These are phyloP conservation scores for Talaromyces sp. DNA, from an alignment of 2,329 filamentous ascomycete genomes.

Conservation along the genomic window DNA sequence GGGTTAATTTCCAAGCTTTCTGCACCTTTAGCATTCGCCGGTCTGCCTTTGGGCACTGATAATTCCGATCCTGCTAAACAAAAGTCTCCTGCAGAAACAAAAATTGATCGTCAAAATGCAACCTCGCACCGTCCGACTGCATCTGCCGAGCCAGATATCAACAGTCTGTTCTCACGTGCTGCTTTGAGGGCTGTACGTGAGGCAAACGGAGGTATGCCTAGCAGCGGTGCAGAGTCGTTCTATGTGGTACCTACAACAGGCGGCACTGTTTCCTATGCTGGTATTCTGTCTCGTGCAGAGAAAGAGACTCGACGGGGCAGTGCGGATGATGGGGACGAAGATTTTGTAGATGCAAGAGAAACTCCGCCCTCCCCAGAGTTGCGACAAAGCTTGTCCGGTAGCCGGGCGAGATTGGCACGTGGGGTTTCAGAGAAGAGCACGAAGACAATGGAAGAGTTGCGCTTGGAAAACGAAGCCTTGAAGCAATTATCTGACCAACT, in stretches of 20 bases:
- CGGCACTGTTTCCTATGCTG: slow-evolving; percentile 88
- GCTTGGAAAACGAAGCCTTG: slow-evolving; percentile 81
- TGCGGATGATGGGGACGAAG: slow-evolving; percentile 70
- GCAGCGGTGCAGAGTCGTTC: slow-evolving; percentile 69
- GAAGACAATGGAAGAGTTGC: slow-evolving; percentile 82
- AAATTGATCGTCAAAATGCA: slow-evolving; percentile 40
- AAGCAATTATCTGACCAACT: slow-evolving; percentile 84
- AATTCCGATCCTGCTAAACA: slow-evolving; percentile 33
- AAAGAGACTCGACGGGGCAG: slow-evolving; percentile 46
- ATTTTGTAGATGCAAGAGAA: slow-evolving; percentile 86
- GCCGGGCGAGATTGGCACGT: slow-evolving; percentile 32
- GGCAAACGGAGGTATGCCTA: slow-evolving; percentile 57
- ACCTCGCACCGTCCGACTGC: slow-evolving; percentile 40
- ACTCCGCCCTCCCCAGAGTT: slow-evolving; percentile 54
- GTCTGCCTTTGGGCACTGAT: slow-evolving; percentile 69
- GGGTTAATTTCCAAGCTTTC: slow-evolving; percentile 85
- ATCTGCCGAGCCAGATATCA: slow-evolving; percentile 69
- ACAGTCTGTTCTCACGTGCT: slow-evolving; percentile 79
- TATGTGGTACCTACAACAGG: slow-evolving; percentile 92
- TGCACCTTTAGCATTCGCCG: slow-evolving; percentile 87
- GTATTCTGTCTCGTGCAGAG: slow-evolving; percentile 65
- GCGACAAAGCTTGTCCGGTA: slow-evolving; percentile 45
- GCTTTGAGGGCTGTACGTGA: slow-evolving; percentile 76
- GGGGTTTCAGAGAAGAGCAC: slow-evolving; percentile 27
- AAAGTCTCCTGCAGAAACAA: slow-evolving; percentile 35